Evolutionary conservation across 192 early-diverging fungal genomes (phyloP), one percentile per base, ranked within the genome.

Genomic region (Dispira simplex): DNA sequence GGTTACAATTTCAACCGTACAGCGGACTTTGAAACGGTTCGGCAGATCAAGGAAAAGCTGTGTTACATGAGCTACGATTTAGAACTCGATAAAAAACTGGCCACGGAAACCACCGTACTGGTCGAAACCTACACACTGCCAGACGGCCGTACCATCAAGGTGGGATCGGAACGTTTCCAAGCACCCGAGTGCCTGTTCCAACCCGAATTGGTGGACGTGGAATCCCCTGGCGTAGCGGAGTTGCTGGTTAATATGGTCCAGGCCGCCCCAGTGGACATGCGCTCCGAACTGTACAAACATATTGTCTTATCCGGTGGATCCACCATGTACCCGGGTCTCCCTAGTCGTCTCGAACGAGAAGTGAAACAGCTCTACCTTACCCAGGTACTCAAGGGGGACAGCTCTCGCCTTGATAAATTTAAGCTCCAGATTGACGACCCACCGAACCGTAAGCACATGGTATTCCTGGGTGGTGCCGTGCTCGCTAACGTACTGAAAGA

Each of bases 121-220:
- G 90, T 99, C 4, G 91, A 99, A 71, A 82, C 81, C 64, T 99
- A 99, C 73, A 94, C 92, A 25, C 83, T 99, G 44, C 97, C 97
- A 47, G 97, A 99, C 71, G 97, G 97, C 21, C 90, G 93, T 46
- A 83, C 97, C 28, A 99, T 99, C 74, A 99, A 96, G 71, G 87
- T 99, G 25, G 95, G 97, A 11, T 94, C 92, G 16, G 97, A 99
- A 75, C 75, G 97, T 60, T 99, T 96, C 76, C 91, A 97, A 70
- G 97, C 95, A 11, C 95, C 97, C 44, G 97, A 99, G 71, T 93
- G 92, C 63, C 78, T 99, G 73, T 98, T 99, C 90, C 92, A 97
- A 65, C 97, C 97, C 46, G 87, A 93, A 70, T 84, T 99, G 56
- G 86, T 99, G 53, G 94, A 98, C 71, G 85, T 93, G 49, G 97